phyloP scores from a whole-genome alignment of 257 asterid genomes.

The Pogostemon cablin region DNA sequence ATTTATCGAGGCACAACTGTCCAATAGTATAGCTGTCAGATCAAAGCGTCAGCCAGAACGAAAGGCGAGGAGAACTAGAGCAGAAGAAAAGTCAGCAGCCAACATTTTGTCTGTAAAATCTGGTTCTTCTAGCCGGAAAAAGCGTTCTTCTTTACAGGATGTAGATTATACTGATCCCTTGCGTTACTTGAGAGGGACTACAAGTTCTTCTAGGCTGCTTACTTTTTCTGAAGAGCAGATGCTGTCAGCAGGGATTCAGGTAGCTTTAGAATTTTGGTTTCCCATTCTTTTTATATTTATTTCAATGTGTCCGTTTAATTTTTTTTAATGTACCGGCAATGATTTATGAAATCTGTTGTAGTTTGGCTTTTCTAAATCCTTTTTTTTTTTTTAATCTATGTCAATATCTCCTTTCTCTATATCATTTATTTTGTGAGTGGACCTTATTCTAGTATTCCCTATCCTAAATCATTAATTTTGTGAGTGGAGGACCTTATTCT shows the following conservation, averaged over 20 bases:
- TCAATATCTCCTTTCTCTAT: background rate
- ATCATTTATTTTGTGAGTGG: background rate
- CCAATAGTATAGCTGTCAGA: constrained; percentile 62
- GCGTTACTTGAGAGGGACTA: constrained; percentile 77
- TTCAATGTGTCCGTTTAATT: constrained; percentile 1
- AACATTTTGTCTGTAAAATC: constrained; percentile 68
- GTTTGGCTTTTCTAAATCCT: constrained; percentile 2
- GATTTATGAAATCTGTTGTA: constrained; percentile 11
- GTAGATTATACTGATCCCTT: constrained; percentile 82
- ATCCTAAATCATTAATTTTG: background rate
- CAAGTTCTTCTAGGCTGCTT: constrained; percentile 71
- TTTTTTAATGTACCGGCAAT: constrained; percentile 13
- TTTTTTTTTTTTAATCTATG: constrained; percentile 4
- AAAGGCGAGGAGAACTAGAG: constrained; percentile 68
- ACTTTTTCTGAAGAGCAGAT: constrained; percentile 81
- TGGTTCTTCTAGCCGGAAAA: constrained; percentile 69
- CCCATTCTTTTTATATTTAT: background rate
- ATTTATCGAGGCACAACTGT: constrained; percentile 57
- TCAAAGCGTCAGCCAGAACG: constrained; percentile 86
- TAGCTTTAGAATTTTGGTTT: constrained; percentile 31
- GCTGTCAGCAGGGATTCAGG: constrained; percentile 91
- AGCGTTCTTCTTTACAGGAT: constrained; percentile 65
- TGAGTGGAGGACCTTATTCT: constrained; percentile 1
- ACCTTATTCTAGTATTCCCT: background rate
- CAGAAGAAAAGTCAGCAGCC: constrained; percentile 78